These are phyloP conservation scores for Cardamine resedifolia DNA, from an alignment of 345 rosid species.

Conservation along the genomic window DNA sequence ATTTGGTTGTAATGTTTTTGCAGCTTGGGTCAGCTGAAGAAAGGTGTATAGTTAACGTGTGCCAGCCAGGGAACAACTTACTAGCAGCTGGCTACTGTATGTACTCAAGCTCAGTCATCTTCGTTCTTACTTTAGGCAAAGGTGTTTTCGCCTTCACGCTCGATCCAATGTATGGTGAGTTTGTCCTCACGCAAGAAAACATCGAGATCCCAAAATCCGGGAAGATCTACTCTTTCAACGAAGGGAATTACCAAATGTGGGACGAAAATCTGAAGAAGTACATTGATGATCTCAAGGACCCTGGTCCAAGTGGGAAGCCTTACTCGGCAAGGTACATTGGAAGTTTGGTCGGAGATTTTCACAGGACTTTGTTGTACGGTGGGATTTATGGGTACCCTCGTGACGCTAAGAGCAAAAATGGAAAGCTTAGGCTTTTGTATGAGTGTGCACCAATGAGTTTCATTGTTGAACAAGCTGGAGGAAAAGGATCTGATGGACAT, in stretches of 20 bases:
- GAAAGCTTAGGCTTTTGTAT: slow-evolving; percentile 85
- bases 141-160: slow-evolving; percentile 84
- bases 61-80: slow-evolving; percentile 93
- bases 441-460: slow-evolving; percentile 99
- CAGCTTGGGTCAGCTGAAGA: slow-evolving; percentile 62
- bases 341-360: slow-evolving; percentile 95
- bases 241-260: slow-evolving; percentile 94
- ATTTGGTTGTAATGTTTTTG: slow-evolving; percentile 17
- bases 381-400: slow-evolving; percentile 95
- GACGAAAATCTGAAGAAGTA: slow-evolving; percentile 90
- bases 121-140: slow-evolving; percentile 73
- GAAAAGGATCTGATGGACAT: slow-evolving; percentile 95
- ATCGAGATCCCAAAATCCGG: slow-evolving; percentile 83
- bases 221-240: slow-evolving; percentile 83
- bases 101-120: slow-evolving; percentile 93
- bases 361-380: slow-evolving; percentile 79
- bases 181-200: slow-evolving; percentile 84
- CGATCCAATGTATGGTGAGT: slow-evolving; percentile 96
- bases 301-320: slow-evolving; percentile 82
- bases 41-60: slow-evolving; percentile 79
- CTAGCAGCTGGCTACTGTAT: slow-evolving; percentile 95
- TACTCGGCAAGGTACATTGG: slow-evolving; percentile 94
- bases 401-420: slow-evolving; percentile 90
- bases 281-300: slow-evolving; percentile 88
- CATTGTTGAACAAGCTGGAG: slow-evolving; percentile 95